These are phyloP conservation scores for Stemphylium vesicarium DNA, from an alignment of 2,329 filamentous ascomycete species.

Conservation along the genomic window DNA sequence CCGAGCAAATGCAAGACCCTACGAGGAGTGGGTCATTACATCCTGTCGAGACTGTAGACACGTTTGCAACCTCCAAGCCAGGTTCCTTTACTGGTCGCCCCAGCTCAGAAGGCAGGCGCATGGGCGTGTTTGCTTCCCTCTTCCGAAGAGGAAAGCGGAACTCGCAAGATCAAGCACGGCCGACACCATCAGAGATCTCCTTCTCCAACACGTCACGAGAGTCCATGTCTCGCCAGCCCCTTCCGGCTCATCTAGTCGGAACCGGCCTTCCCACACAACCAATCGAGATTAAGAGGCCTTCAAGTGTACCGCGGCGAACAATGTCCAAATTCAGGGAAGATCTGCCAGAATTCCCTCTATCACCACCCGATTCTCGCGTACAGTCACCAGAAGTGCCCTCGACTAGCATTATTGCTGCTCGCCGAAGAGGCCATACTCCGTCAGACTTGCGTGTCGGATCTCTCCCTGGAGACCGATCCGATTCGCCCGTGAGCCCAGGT, in stretches of 20 bases:
- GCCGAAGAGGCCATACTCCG: constrained; percentile 47
- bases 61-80: constrained; percentile 35
- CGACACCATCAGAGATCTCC: constrained; percentile 67
- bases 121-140: constrained; percentile 59
- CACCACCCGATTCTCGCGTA: constrained; percentile 81
- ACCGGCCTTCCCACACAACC: constrained; percentile 46
- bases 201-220: constrained; percentile 92
- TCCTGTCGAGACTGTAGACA: constrained; percentile 41
- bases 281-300: constrained; percentile 54
- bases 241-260: constrained; percentile 57
- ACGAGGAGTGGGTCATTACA: constrained; percentile 43
- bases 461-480: constrained; percentile 44
- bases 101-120: constrained; percentile 46
- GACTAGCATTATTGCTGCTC: constrained; percentile 49
- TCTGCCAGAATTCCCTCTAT: constrained; percentile 82
- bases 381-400: constrained; percentile 74
- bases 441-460: constrained; percentile 42
- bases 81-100: constrained; percentile 32
- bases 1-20: constrained; percentile 44
- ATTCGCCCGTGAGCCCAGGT: constrained; percentile 51
- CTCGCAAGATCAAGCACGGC: constrained; percentile 57
- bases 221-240: constrained; percentile 70
- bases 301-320: constrained; percentile 74
- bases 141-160: constrained; percentile 69
- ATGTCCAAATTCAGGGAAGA: constrained; percentile 93